A percentile compares a stretch with the other conserved stretches of the same genome.
phyloP scores from a whole-genome alignment of 1,139 yeast species.

The Geotrichum carabidarum region DNA sequence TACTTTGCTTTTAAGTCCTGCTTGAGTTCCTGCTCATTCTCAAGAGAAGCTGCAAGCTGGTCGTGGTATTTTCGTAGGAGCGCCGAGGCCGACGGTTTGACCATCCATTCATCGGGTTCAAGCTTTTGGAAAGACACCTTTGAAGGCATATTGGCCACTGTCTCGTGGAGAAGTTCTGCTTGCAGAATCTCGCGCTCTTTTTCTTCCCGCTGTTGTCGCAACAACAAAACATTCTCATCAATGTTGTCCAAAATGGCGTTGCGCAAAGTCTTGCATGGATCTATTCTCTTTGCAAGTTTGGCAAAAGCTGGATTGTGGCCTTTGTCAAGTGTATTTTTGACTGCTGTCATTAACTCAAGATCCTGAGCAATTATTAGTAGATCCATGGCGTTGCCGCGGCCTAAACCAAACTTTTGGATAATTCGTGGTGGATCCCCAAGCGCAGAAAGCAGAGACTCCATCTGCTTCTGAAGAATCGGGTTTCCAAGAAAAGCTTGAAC shows the following conservation, averaged over 20 bases:
- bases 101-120: constrained; percentile 18
- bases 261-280: constrained; percentile 27
- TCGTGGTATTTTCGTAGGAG: constrained; percentile 27
- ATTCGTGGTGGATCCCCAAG: constrained; percentile 52
- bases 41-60: constrained; percentile 3
- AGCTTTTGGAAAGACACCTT: neutral
- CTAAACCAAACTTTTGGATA: constrained; percentile 47
- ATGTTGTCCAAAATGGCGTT: constrained; percentile 31
- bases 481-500: constrained; percentile 52
- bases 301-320: constrained; percentile 11
- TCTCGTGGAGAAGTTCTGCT: neutral
- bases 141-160: neutral
- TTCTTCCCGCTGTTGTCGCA: constrained; percentile 19
- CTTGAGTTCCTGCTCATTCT: constrained; percentile 22
- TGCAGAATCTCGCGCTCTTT: constrained; percentile 3
- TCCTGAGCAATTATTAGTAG: constrained; percentile 44
- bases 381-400: constrained; percentile 45
- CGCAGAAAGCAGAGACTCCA: constrained; percentile 33
- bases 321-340: constrained; percentile 16
- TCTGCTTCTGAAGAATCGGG: constrained; percentile 36
- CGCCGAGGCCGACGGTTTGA: constrained; percentile 27
- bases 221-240: constrained; percentile 31
- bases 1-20: constrained; percentile 22
- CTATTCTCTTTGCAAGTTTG: constrained; percentile 22
- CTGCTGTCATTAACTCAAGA: constrained; percentile 31